These are phyloP conservation scores for Xylariaceae sp. DNA, from an alignment of 2,329 filamentous ascomycete species.

Conservation along the genomic window DNA sequence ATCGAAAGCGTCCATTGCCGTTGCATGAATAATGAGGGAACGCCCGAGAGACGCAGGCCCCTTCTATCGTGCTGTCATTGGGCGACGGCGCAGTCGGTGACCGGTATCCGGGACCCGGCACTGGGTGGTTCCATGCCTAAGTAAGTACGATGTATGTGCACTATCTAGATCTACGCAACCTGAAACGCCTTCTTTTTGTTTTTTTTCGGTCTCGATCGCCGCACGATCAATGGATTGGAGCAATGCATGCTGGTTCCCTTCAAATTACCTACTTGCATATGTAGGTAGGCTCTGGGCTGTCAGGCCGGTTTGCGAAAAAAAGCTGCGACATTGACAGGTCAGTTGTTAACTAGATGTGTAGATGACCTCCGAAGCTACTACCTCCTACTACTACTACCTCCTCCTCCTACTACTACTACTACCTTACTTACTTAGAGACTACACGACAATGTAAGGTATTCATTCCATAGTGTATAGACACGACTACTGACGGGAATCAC, in stretches of 20 bases:
- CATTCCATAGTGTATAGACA: no score
- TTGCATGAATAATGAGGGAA: neutral
- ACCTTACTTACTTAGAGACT: no score
- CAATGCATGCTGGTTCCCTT: no score
- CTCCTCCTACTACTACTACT: no score
- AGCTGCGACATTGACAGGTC: neutral
- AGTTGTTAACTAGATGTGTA: no score
- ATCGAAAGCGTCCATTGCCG: conserved; percentile 1
- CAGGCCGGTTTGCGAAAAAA: no score
- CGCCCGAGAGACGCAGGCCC: neutral
- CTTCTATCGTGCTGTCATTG: neutral
- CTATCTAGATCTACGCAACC: conserved; percentile 3
- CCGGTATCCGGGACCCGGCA: conserved; percentile 1
- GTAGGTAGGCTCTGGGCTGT: no score
- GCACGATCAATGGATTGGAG: neutral
- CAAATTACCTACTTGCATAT: no score
- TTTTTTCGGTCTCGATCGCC: conserved; percentile 8
- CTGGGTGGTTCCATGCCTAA: neutral
- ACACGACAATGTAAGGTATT: no score
- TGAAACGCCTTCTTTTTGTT: conserved; percentile 12
- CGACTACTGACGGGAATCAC: no score
- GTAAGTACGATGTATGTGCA: neutral
- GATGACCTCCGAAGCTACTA: no score
- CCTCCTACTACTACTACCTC: no score
- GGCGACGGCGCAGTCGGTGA: neutral